Evolutionary conservation across 2,329 filamentous ascomycete species (phyloP), one percentile per base, ranked within the genome.

Genomic region (Hyphodiscus sp.): DNA sequence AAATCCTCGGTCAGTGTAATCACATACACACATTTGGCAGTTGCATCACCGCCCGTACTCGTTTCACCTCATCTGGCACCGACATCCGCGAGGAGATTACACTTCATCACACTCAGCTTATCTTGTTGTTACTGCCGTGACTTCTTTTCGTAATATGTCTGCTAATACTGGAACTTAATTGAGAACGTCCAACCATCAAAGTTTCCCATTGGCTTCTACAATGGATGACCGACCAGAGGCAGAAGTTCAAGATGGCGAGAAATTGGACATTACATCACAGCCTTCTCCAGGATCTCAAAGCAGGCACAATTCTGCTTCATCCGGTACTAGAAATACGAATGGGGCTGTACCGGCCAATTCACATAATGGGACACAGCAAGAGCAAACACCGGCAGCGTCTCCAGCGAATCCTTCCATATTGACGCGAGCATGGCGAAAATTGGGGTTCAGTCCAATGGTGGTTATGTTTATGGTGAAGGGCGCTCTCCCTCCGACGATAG

Each of bases 391-490:
- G 16, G 29, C 30, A 20, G 23, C 46, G 23, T n/a, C 49, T 15
- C 33, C 20, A 4, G 11, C 33, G 18, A 53, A 52, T 33, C 57
- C 50, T 16, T 52, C 49, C 2, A 20, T 56, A 20, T 30, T 58
- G 8, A 45, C 46, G 20, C 44, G 47, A 51, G 45, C 45, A 51
- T 58, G 56, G 59, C 50, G 45, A 20, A 56, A 52, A 38, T 5
- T 61, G 15, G 58, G 54, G 1, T 41, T 61, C 20, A 59, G 52
- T 41, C 46, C 47, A 19, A 46, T 53, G 1, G 53, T 57, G 9
- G 42, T 57, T n/a, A 58, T 56, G 50, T 57, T 61, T 29, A 60
- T 60, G 54, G 44, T 61, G 45, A 61, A 60, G 44, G 54, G 56
- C 9, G 58, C 59, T 2, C 19, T 61, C 10, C 56, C 58, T 23